Percentiles rank a stretch among this genome's conserved stretches.
Conservation (phyloP, 164 flowering plant species). For the Tinospora cordifolia region DNA sequence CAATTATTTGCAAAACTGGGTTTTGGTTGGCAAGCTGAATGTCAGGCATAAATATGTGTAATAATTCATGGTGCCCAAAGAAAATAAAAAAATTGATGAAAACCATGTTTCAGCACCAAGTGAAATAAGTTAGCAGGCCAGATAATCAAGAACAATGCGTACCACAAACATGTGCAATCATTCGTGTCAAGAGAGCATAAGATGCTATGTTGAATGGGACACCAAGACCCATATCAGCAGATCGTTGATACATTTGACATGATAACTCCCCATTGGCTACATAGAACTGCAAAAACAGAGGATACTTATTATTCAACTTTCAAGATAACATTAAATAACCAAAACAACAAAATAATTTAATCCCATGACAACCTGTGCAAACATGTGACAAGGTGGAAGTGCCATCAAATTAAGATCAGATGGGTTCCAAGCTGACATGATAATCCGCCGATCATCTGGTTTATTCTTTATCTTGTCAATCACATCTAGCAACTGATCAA, state of each 20-base stretch:
- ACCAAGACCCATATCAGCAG: constrained; percentile 97
- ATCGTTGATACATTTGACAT: constrained; percentile 95
- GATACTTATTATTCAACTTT: not conserved
- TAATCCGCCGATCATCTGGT: constrained; percentile 71
- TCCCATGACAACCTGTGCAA: constrained; percentile 58
- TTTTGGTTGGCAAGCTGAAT: not conserved
- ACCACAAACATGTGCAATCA: constrained; percentile 98
- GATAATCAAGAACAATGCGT: constrained; percentile 19
- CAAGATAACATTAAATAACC: not conserved
- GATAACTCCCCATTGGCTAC: constrained; percentile 84
- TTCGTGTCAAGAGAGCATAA: constrained; percentile 77
- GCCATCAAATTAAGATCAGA: constrained; percentile 90
- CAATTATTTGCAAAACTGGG: not conserved
- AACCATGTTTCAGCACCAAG: constrained; percentile 32
- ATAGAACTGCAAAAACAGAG: constrained; percentile 59
- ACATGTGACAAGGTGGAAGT: constrained; percentile 97
- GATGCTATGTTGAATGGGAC: constrained; percentile 97
- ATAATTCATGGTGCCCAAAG: constrained; percentile 60
- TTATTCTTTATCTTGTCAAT: constrained; percentile 74
- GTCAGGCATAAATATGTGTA: constrained; percentile 23
- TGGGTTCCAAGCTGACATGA: constrained; percentile 96
- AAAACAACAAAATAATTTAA: not conserved
- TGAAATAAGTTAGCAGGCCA: not conserved
- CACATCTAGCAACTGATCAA: constrained; percentile 84
- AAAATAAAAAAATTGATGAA: constrained; percentile 88